Evolutionary conservation across 2,329 filamentous ascomycete species (phyloP).

Genomic region (Paracoccidioides brasiliensis): DNA sequence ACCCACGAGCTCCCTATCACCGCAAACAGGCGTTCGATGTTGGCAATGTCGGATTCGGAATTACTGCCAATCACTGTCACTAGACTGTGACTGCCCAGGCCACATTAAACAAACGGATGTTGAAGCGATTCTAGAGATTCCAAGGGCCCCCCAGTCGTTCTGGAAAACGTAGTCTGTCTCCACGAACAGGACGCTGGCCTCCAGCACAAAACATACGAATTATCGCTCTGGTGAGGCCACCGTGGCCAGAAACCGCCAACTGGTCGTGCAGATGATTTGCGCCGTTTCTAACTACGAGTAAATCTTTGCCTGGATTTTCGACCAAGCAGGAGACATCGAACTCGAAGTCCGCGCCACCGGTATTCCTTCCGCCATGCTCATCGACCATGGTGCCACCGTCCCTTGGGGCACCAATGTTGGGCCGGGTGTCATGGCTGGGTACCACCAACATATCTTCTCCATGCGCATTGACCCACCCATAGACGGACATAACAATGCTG

Average conservation of each 20-base stretch:
- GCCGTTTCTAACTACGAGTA: slow-evolving; percentile 63
- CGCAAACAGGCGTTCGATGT: slow-evolving; percentile 60
- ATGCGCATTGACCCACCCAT: slow-evolving; percentile 51
- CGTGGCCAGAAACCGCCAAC: slow-evolving; percentile 49
- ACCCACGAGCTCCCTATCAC: slow-evolving; percentile 54
- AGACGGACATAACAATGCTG: slow-evolving; percentile 42
- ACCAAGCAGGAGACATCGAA: slow-evolving; percentile 53
- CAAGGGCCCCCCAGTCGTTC: slow-evolving; percentile 44
- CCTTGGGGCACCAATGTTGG: slow-evolving; percentile 57
- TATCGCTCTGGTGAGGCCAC: slow-evolving; percentile 53
- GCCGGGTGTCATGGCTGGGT: slow-evolving; percentile 53
- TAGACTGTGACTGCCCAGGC: slow-evolving; percentile 59
- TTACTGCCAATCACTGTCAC: slow-evolving; percentile 57
- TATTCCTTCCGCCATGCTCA: slow-evolving; percentile 53
- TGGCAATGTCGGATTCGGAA: slow-evolving; percentile 52
- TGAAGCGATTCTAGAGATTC: slow-evolving; percentile 41
- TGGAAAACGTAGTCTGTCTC: slow-evolving; percentile 56
- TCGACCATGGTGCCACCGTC: slow-evolving; percentile 49
- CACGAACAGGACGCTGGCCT: slow-evolving; percentile 60
- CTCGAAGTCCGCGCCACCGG: slow-evolving; percentile 59
- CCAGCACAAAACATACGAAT: slow-evolving; percentile 61
- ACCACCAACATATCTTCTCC: slow-evolving; percentile 69
- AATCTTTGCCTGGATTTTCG: slow-evolving; percentile 58
- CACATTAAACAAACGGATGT: slow-evolving; percentile 54
- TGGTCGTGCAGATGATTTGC: slow-evolving; percentile 57